Percentiles rank a stretch among this genome's conserved stretches.
Evolutionary conservation across 1,284 basidiomycete species (phyloP).

Genomic region (Moesziomyces sp.): DNA sequence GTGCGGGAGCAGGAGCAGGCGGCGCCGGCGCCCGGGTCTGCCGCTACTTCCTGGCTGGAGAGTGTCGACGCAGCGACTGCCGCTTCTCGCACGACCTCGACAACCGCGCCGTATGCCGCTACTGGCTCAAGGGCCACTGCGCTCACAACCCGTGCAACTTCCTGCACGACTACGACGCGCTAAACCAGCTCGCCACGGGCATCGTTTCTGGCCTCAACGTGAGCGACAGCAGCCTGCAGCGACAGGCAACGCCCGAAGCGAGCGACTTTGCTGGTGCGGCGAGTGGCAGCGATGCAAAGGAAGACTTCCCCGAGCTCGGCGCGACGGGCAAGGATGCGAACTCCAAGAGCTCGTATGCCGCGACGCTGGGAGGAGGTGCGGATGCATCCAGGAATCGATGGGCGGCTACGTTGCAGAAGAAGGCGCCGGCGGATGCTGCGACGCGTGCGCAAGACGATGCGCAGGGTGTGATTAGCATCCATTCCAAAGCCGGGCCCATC

Average conservation of each 20-base stretch:
- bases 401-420: constrained; percentile 53
- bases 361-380: constrained; percentile 20
- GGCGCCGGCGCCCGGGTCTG: constrained; percentile 74
- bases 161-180: constrained; percentile 71
- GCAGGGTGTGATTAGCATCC: constrained; percentile 32
- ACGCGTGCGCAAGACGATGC: constrained; percentile 28
- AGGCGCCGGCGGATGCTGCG: constrained; percentile 23
- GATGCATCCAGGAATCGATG: constrained; percentile 56
- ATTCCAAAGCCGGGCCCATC: constrained; percentile 28
- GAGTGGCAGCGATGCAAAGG: constrained; percentile 14
- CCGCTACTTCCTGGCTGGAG: constrained; percentile 94
- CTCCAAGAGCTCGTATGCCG: constrained; percentile 40
- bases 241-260: constrained; percentile 65
- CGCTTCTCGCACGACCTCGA: constrained; percentile 76
- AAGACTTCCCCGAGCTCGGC: constrained; percentile 88
- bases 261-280: neutral
- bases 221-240: constrained; percentile 64
- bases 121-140: constrained; percentile 93
- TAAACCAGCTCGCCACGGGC: constrained; percentile 73
- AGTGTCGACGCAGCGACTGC: constrained; percentile 94
- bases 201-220: constrained; percentile 63
- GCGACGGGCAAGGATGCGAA: constrained; percentile 8
- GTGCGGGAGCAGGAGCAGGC: constrained; percentile 8
- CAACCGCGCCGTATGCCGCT: constrained; percentile 82
- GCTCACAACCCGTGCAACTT: constrained; percentile 65